Evolutionary conservation across 2,329 filamentous ascomycete species (phyloP).

Genomic region (Remersonia thermophila): DNA sequence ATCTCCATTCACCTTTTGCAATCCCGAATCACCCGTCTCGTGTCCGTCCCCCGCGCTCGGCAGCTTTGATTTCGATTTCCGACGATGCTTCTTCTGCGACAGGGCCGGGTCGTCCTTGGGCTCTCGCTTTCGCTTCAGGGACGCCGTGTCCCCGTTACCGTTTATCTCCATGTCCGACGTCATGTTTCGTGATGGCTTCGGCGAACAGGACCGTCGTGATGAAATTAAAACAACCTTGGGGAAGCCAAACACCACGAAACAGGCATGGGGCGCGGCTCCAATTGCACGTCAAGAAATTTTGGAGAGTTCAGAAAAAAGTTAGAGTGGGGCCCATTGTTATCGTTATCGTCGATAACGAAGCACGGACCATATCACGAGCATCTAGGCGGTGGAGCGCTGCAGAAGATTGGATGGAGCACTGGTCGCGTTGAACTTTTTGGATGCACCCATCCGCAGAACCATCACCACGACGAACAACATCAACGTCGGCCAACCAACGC

Average conservation of each 20-base stretch:
- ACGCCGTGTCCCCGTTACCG: constrained; percentile 19
- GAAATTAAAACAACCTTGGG: not conserved
- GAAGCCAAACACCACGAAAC: constrained; percentile 4
- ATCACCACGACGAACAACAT: not conserved
- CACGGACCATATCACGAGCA: constrained; percentile 6
- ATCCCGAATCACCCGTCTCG: not conserved
- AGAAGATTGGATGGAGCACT: too few relatives aligned
- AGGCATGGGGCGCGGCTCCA: constrained; percentile 6
- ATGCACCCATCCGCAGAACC: not conserved
- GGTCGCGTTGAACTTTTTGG: too few relatives aligned
- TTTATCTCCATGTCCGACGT: constrained; percentile 16
- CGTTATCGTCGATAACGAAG: constrained; percentile 19
- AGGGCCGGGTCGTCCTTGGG: constrained; percentile 19
- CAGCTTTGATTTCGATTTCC: constrained; percentile 13
- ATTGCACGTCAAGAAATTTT: constrained; percentile 18
- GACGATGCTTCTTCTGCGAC: constrained; percentile 17
- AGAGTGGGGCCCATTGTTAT: constrained; percentile 13
- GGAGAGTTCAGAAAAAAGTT: constrained; percentile 17
- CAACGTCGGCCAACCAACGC: too few relatives aligned
- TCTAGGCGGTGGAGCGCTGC: not conserved
- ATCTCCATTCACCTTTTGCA: constrained; percentile 7
- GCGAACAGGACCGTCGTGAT: too few relatives aligned
- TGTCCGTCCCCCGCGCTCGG: constrained; percentile 6
- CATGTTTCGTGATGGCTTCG: constrained; percentile 5
- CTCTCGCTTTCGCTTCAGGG: constrained; percentile 22